Conservation (phyloP, 176 grass and related monocot species). For the Ampelocalamus luodianensis region DNA sequence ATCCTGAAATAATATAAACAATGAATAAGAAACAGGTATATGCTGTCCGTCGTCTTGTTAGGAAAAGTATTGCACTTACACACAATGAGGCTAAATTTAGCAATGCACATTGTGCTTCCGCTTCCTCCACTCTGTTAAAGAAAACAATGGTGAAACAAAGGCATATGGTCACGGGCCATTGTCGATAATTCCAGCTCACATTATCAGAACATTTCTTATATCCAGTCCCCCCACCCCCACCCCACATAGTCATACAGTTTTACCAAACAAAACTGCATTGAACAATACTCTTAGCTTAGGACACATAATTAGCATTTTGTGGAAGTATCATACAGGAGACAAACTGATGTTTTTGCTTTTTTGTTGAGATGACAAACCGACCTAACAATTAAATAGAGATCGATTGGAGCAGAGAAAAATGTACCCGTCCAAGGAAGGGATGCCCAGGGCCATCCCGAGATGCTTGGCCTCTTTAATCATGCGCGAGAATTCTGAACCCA, state of each 20-base stretch:
- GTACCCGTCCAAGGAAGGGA: constrained; percentile 90
- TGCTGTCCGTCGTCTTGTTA: constrained; percentile 5
- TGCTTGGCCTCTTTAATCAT: constrained; percentile 94
- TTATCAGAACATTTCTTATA: background rate
- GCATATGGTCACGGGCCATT: background rate
- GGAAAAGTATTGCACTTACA: constrained; percentile 56
- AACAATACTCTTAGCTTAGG: background rate
- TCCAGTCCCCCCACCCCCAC: too few species aligned
- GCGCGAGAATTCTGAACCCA: constrained; percentile 84
- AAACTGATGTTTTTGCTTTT: background rate
- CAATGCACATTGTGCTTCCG: constrained; percentile 88
- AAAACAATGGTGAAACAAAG: constrained; percentile 16
- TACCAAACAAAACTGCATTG: background rate
- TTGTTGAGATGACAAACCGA: background rate
- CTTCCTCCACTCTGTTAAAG: constrained; percentile 82
- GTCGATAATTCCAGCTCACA: background rate
- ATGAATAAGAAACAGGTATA: constrained; percentile 32
- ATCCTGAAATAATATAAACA: constrained; percentile 61
- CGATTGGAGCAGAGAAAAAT: constrained; percentile 18
- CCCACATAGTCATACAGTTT: too few species aligned
- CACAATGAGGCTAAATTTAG: constrained; percentile 76
- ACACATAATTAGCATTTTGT: background rate
- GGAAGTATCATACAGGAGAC: background rate
- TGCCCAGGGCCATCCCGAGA: constrained; percentile 75
- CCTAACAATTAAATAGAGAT: background rate